phyloP scores from a whole-genome alignment of 2,329 filamentous ascomycete species.

The Aspergillus fumigatiaffinis region DNA sequence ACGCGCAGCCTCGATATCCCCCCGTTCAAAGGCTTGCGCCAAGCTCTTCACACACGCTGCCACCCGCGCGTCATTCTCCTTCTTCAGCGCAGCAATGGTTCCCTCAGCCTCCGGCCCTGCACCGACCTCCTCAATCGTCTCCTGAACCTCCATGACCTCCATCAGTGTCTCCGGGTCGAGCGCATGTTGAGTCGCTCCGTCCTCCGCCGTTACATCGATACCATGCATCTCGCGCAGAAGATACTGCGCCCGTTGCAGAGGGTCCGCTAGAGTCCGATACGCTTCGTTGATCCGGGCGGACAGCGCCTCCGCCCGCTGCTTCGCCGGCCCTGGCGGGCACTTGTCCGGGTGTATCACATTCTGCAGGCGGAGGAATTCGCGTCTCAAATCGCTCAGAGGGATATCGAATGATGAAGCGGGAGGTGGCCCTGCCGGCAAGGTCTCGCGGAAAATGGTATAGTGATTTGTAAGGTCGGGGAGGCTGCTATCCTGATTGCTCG shows the following conservation, averaged over 20 bases:
- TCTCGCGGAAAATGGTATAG: slow-evolving; percentile 84
- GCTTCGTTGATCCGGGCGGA: slow-evolving; percentile 86
- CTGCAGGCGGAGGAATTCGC: slow-evolving; percentile 85
- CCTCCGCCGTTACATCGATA: slow-evolving; percentile 68
- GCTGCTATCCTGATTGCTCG: slow-evolving; percentile 7
- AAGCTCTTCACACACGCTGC: slow-evolving; percentile 58
- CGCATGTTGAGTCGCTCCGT: slow-evolving; percentile 67
- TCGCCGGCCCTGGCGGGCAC: slow-evolving; percentile 46
- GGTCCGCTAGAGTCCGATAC: slow-evolving; percentile 76
- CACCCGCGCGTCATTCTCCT: slow-evolving; percentile 66
- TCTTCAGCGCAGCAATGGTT: slow-evolving; percentile 62
- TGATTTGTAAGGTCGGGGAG: slow-evolving; percentile 53
- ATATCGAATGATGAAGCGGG: slow-evolving; percentile 73
- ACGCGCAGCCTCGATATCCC: slow-evolving; percentile 64
- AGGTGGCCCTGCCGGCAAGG: slow-evolving; percentile 73
- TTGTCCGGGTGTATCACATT: slow-evolving; percentile 46
- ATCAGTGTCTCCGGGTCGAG: slow-evolving; percentile 71
- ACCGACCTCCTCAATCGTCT: slow-evolving; percentile 64
- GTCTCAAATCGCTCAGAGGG: slow-evolving; percentile 64
- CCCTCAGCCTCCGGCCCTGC: slow-evolving; percentile 49
- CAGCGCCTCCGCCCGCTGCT: slow-evolving; percentile 66
- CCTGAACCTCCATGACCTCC: slow-evolving; percentile 78
- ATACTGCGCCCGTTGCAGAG: slow-evolving; percentile 83
- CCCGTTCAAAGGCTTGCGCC: slow-evolving; percentile 60
- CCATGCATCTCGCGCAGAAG: slow-evolving; percentile 64